These are phyloP conservation scores for Phaeophleospora eucalypticola DNA, from an alignment of 2,329 filamentous ascomycete genomes.

Conservation along the genomic window DNA sequence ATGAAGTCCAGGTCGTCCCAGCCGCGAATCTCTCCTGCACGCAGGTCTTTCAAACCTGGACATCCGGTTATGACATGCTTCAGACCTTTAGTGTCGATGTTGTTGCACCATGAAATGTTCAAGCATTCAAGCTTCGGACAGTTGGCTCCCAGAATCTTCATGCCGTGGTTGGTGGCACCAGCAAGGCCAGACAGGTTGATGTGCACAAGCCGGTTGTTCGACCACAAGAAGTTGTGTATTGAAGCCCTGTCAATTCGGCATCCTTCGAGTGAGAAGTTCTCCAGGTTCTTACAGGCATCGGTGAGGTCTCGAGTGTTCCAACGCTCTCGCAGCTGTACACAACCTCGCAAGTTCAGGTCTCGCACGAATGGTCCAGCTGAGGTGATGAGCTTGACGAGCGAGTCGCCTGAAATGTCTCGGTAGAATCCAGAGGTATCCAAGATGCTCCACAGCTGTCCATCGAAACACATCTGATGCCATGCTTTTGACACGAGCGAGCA, in stretches of 20 bases:
- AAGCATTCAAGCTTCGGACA: slow-evolving; percentile 79
- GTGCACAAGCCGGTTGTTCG: slow-evolving; percentile 73
- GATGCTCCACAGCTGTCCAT: slow-evolving; percentile 87
- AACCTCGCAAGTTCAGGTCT: slow-evolving; percentile 85
- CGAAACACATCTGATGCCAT: slow-evolving; percentile 82
- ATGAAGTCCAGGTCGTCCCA: slow-evolving; percentile 73
- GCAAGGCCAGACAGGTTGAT: slow-evolving; percentile 81
- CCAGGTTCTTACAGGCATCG: slow-evolving; percentile 80
- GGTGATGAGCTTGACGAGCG: slow-evolving; percentile 78
- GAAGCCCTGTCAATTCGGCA: slow-evolving; percentile 77
- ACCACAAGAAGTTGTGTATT: slow-evolving; percentile 73
- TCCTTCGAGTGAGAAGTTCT: slow-evolving; percentile 83
- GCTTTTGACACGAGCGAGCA: slow-evolving; percentile 71
- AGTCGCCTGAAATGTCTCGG: slow-evolving; percentile 75
- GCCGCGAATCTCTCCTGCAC: slow-evolving; percentile 75
- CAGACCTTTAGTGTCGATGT: slow-evolving; percentile 74
- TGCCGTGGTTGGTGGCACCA: slow-evolving; percentile 75
- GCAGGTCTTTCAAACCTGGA: slow-evolving; percentile 68
- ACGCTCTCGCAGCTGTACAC: slow-evolving; percentile 79
- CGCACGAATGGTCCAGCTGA: slow-evolving; percentile 85
- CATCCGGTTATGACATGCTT: slow-evolving; percentile 70
- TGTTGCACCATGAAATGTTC: slow-evolving; percentile 90
- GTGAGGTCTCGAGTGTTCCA: slow-evolving; percentile 73
- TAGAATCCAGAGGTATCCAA: slow-evolving; percentile 80
- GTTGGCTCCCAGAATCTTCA: slow-evolving; percentile 77